Conservation (phyloP, 2,329 filamentous ascomycete genomes). For the Sclerotinia trifoliorum region DNA sequence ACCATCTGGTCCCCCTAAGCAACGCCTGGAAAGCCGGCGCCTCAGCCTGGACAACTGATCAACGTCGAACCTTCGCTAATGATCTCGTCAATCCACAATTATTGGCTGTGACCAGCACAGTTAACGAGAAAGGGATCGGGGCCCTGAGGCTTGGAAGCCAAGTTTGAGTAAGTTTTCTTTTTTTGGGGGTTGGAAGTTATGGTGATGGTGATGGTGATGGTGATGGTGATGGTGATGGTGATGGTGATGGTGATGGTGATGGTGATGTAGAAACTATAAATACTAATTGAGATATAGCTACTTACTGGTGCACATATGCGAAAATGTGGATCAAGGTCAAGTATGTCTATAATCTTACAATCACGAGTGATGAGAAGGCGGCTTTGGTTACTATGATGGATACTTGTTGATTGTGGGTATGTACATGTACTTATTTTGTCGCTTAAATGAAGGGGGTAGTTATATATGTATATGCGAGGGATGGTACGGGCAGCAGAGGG, state of each 20-base stretch:
- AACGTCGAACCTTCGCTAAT: slow-evolving; percentile 71
- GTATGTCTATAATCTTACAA: slow-evolving; percentile 64
- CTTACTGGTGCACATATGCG: slow-evolving; percentile 77
- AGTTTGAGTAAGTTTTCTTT: slow-evolving; percentile 38
- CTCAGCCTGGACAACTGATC: slow-evolving; percentile 65
- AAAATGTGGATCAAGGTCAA: slow-evolving; percentile 75
- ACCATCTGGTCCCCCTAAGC: slow-evolving; percentile 78
- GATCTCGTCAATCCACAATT: slow-evolving; percentile 75
- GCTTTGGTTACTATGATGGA: slow-evolving; percentile 64
- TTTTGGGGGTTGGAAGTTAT: neutral
- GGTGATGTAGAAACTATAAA: neutral
- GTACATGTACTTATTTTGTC: neutral
- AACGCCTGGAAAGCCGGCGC: slow-evolving; percentile 79
- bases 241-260: no score
- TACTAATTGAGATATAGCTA: slow-evolving; percentile 39
- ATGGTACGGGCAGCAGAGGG: no score
- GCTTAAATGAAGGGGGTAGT: neutral
- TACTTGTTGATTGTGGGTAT: slow-evolving; percentile 51
- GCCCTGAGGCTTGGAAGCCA: slow-evolving; percentile 73
- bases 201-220: no score
- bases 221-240: no score
- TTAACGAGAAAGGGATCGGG: slow-evolving; percentile 70
- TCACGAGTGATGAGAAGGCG: slow-evolving; percentile 70
- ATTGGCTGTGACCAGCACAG: slow-evolving; percentile 73
- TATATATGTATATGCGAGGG: neutral